A percentile compares a stretch with the other conserved stretches of the same genome.
Conservation (phyloP, 2,329 filamentous ascomycete species). For the Fusarium vanettenii region DNA sequence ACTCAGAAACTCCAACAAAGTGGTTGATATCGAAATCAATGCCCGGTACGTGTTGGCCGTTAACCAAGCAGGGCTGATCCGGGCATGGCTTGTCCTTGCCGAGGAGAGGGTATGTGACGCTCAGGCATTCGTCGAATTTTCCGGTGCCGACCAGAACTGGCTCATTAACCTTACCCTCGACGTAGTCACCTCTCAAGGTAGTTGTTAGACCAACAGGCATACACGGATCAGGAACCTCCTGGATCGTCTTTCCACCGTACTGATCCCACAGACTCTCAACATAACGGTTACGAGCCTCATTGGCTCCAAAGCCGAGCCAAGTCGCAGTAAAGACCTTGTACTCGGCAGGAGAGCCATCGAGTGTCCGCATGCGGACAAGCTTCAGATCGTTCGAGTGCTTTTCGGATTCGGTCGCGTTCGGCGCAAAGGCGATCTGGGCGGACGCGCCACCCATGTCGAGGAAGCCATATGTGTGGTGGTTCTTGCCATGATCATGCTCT, state of each 20-base stretch:
- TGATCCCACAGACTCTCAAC: conserved; percentile 79
- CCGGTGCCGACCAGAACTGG: conserved; percentile 83
- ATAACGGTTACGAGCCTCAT: conserved; percentile 88
- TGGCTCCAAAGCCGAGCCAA: conserved; percentile 97
- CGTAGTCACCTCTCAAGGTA: conserved; percentile 73
- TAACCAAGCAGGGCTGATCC: conserved; percentile 87
- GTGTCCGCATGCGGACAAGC: conserved; percentile 82
- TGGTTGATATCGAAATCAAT: conserved; percentile 99
- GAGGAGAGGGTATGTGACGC: conserved; percentile 83
- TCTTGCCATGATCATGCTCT: conserved; percentile 83
- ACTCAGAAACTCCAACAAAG: conserved; percentile 97
- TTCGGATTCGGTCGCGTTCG: conserved; percentile 88
- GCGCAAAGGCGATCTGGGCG: conserved; percentile 97
- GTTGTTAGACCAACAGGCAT: conserved; percentile 82
- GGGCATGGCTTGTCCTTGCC: conserved; percentile 89
- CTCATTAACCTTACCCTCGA: conserved; percentile 55
- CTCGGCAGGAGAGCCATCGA: conserved; percentile 82
- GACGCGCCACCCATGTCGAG: conserved; percentile 98
- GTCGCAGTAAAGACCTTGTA: conserved; percentile 95
- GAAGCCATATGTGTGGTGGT: conserved; percentile 95
- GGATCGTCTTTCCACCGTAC: conserved; percentile 63
- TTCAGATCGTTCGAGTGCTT: conserved; percentile 93
- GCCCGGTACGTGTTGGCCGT: conserved; percentile 91
- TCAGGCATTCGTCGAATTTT: conserved; percentile 85
- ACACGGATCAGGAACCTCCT: conserved; percentile 90